Base-by-base conservation (phyloP, 2,329 filamentous ascomycete species). In the Fusarium circinatum region DNA sequence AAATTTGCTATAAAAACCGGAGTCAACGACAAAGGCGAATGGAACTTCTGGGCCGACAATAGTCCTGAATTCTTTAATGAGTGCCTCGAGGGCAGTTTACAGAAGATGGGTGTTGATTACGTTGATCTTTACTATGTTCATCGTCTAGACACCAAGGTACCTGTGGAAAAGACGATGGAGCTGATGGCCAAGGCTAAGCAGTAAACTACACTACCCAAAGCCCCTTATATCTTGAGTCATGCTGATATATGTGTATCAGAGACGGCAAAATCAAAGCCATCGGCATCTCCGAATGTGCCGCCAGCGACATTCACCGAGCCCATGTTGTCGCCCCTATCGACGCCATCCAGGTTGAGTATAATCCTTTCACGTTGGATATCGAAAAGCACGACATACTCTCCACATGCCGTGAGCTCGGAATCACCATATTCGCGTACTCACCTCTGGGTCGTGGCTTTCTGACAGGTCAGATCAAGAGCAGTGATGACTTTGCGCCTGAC, bases 191-290 rank as follows among this genome's bases (percentile, higher is more conserved):
- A 38, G 20, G 30, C 44, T 22, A 59, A 59, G 11, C 5, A 17
- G 56, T 59, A 49, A 39, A 32, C 3, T 30, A 20, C 2, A 13
- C 4, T 48, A 28, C 1, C 34, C 2, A n/a, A 5, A 36, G 1
- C 5, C 2, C 13, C 7, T 12, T 0, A 17, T 0, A 30, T 8
- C 2, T n/a, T 4, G 4, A 1, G 7, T 2, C 11, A 15, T 30
- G 11, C 13, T 49, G 20, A 49, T 38, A 12, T 8, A 12, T 41
- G 0, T 18, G 3, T 41, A n/a, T 41, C 20, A 59, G 56, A n/a
- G 42, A 59, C 0, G 56, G 56, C 0, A 59, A 59, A 49, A 59
- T 59, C 32, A 59, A 59, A 49, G 42, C 42, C 15, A 49, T 59
- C 0, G 56, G 56, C 2, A 59, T 59, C 4, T 59, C 42, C 2